A percentile compares a stretch with the other conserved stretches of the same genome.
Conservation (phyloP, 352 stramenopile species). For the Phytophthora uliginosa region DNA sequence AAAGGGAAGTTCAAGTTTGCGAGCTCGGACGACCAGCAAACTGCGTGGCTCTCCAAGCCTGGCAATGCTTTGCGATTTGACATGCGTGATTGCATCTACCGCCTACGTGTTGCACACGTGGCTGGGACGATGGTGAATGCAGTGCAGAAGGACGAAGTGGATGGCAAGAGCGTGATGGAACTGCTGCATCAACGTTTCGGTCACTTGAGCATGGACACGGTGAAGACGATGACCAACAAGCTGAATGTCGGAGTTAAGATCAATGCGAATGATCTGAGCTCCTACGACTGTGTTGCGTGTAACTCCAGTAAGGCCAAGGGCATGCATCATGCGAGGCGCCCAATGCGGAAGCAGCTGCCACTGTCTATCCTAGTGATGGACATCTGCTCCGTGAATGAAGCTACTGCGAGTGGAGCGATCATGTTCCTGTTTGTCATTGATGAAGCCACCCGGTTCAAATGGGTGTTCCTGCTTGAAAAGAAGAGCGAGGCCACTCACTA, state of each 20-base stretch:
- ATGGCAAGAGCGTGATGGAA: not conserved
- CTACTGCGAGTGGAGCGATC: not conserved
- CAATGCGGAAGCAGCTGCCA: not conserved
- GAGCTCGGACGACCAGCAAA: not conserved
- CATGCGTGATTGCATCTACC: not conserved
- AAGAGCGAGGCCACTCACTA: conserved; percentile 17
- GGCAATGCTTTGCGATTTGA: conserved; percentile 1
- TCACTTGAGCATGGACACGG: conserved; percentile 1
- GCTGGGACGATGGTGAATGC: not conserved
- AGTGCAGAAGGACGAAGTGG: not conserved
- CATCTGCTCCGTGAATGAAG: conserved; percentile 13
- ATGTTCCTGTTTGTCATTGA: conserved; percentile 21
- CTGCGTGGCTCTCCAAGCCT: conserved; percentile 7
- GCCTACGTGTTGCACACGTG: not conserved
- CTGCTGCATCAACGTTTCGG: conserved; percentile 10
- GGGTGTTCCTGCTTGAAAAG: conserved; percentile 8
- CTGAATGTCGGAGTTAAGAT: conserved; percentile 5
- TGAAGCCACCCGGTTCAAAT: conserved; percentile 23
- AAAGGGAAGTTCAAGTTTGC: not conserved
- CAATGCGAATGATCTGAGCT: conserved; percentile 4
- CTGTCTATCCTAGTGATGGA: conserved; percentile 8
- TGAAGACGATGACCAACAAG: conserved; percentile 1
- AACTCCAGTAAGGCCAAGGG: conserved; percentile 1
- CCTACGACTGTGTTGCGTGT: conserved; percentile 13
- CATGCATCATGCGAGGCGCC: not conserved